phyloP scores from a whole-genome alignment of 176 grass and related monocot genomes.

The Typha latifolia region DNA sequence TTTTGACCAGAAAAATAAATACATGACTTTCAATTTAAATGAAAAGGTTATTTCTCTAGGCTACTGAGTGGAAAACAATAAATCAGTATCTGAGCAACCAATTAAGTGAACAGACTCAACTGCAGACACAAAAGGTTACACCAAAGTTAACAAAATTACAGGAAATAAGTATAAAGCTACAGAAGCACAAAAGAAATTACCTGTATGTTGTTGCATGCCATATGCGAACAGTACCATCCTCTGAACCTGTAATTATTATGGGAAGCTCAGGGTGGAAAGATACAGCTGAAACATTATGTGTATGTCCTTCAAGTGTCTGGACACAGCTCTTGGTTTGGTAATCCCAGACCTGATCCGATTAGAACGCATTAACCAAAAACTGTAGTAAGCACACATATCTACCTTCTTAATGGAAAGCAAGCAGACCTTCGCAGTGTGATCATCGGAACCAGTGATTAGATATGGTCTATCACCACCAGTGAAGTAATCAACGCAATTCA shows the following conservation, averaged over 20 bases:
- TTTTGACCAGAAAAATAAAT: not conserved
- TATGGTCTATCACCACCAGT: conserved; percentile 97
- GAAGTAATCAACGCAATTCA: conserved; percentile 99
- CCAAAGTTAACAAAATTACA: not conserved
- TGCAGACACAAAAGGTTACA: not conserved
- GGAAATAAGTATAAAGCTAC: not conserved
- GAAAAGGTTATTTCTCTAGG: not conserved
- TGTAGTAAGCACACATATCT: conserved; percentile 7
- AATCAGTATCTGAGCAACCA: not conserved
- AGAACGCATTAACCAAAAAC: conserved; percentile 15
- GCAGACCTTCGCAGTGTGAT: conserved; percentile 93
- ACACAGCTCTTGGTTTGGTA: conserved; percentile 99
- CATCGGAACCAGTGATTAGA: conserved; percentile 97
- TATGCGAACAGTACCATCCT: conserved; percentile 93
- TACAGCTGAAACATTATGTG: conserved; percentile 94
- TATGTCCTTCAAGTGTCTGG: conserved; percentile 98
- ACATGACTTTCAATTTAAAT: not conserved
- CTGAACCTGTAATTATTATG: conserved; percentile 96
- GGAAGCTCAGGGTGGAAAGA: conserved; percentile 99
- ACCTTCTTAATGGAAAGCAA: conserved; percentile 10
- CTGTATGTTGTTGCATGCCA: conserved; percentile 99
- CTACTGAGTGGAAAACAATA: not conserved
- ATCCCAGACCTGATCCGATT: conserved; percentile 83
- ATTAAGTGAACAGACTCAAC: too few relatives aligned
- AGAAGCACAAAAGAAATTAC: conserved; percentile 25